phyloP scores from a whole-genome alignment of 148 eudicot species.

The Camellia lanceoleosa region DNA sequence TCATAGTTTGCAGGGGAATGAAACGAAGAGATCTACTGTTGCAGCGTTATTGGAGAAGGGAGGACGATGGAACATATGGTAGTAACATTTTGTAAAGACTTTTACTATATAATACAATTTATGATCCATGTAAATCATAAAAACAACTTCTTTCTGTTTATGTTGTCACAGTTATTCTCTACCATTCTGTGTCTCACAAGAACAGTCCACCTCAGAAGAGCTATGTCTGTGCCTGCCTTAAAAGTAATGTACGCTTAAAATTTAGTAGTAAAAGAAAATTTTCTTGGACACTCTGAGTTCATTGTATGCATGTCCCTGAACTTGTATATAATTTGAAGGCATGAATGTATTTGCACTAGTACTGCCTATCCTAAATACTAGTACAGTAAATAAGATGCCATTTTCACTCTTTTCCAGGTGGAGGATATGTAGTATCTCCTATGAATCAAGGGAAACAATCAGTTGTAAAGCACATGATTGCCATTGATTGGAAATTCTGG shows the following conservation, averaged over 20 bases:
- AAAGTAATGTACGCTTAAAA: slow-evolving; percentile 56
- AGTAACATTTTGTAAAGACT: slow-evolving; percentile 5
- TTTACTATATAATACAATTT: not conserved
- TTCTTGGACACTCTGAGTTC: not conserved
- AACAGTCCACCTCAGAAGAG: slow-evolving; percentile 55
- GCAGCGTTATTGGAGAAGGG: slow-evolving; percentile 78
- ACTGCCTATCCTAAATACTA: not conserved
- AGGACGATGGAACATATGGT: slow-evolving; percentile 79
- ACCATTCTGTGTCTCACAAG: slow-evolving; percentile 69
- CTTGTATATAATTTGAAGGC: not conserved
- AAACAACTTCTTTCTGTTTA: slow-evolving; percentile 7
- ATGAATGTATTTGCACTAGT: not conserved
- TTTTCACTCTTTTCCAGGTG: slow-evolving; percentile 39
- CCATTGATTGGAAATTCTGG: slow-evolving; percentile 76
- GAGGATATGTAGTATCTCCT: slow-evolving; percentile 74
- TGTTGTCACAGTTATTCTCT: slow-evolving; percentile 55
- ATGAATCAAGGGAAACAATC: slow-evolving; percentile 59
- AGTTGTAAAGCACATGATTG: slow-evolving; percentile 70
- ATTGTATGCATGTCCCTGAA: too few species aligned
- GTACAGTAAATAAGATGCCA: not conserved
- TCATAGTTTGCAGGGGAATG: slow-evolving; percentile 51
- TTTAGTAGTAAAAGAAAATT: not conserved
- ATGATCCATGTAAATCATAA: not conserved
- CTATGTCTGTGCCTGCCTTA: slow-evolving; percentile 67
- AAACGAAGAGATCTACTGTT: slow-evolving; percentile 58